Percentiles rank a stretch among this genome's conserved stretches.
Conservation (phyloP, 345 rosid species). For the Salix suchowensis region DNA sequence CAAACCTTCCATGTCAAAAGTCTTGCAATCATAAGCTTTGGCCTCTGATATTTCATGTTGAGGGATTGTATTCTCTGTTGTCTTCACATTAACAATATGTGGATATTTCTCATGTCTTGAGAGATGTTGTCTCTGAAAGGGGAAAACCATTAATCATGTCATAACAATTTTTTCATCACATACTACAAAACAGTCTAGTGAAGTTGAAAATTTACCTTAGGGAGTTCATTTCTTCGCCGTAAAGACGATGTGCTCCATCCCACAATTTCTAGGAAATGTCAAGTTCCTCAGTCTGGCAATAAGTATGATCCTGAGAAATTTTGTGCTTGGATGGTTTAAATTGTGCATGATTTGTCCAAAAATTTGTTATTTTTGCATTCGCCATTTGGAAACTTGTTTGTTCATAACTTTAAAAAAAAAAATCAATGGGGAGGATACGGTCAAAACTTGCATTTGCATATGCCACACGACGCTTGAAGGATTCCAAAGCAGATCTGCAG, state of each 20-base stretch:
- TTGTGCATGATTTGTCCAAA: too few relatives aligned
- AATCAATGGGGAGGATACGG: conserved; percentile 49
- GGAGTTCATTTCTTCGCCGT: conserved; percentile 55
- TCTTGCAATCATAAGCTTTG: conserved; percentile 26
- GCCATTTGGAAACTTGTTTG: too few relatives aligned
- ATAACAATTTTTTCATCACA: conserved; percentile 7
- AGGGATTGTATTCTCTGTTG: conserved; percentile 14
- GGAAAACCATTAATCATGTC: background rate
- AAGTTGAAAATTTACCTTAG: conserved; percentile 43
- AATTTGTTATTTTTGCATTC: too few relatives aligned
- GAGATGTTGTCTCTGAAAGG: conserved; percentile 42
- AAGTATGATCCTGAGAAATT: background rate
- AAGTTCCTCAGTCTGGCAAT: conserved; percentile 37
- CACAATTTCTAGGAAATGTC: conserved; percentile 57
- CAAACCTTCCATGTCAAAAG: conserved; percentile 63
- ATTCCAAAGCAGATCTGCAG: conserved; percentile 73
- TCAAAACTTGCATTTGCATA: conserved; percentile 79
- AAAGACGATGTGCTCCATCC: conserved; percentile 97
- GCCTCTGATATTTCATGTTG: conserved; percentile 28
- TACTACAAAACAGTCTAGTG: background rate
- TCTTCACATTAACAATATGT: conserved; percentile 54
- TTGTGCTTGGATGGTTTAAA: too few relatives aligned
- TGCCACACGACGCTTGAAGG: conserved; percentile 69
- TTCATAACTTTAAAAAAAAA: background rate
- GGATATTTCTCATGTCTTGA: conserved; percentile 49